Evolutionary conservation across 2,329 filamentous ascomycete genomes (phyloP).

Genomic region (Ascochyta koolunga): DNA sequence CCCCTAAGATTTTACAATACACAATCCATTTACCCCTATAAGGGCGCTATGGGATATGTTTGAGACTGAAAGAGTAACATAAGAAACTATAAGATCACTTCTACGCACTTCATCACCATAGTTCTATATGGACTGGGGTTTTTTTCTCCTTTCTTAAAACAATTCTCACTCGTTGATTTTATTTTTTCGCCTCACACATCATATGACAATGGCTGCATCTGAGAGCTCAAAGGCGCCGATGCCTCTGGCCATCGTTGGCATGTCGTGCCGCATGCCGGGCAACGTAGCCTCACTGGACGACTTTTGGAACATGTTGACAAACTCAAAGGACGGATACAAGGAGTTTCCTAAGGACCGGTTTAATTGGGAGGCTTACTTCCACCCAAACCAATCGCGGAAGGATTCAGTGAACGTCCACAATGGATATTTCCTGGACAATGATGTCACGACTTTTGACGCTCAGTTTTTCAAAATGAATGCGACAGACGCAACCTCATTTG

Average conservation of each 20-base stretch:
- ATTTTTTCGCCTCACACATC: not conserved
- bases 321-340: constrained; percentile 37
- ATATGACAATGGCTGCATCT: not conserved
- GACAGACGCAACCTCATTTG: constrained; percentile 32
- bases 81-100: too few relatives aligned
- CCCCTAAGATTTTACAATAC: too few relatives aligned
- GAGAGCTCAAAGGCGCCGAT: not conserved
- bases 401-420: constrained; percentile 40
- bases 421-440: constrained; percentile 28
- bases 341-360: constrained; percentile 48
- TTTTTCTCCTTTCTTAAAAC: too few relatives aligned
- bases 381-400: constrained; percentile 43
- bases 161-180: too few relatives aligned
- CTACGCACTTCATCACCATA: too few relatives aligned
- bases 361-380: constrained; percentile 45
- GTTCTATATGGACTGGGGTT: too few relatives aligned
- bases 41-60: too few relatives aligned
- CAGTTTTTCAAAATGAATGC: constrained; percentile 34
- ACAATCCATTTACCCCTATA: too few relatives aligned
- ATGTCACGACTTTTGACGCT: constrained; percentile 32
- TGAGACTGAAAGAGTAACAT: too few relatives aligned
- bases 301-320: constrained; percentile 33
- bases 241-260: constrained; percentile 48
- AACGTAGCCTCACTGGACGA: constrained; percentile 28
- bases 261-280: constrained; percentile 36